Evolutionary conservation across 306 rosid genomes (phyloP), one percentile per base, ranked within the genome.

Genomic region (Sphenostylis stenocarpa): DNA sequence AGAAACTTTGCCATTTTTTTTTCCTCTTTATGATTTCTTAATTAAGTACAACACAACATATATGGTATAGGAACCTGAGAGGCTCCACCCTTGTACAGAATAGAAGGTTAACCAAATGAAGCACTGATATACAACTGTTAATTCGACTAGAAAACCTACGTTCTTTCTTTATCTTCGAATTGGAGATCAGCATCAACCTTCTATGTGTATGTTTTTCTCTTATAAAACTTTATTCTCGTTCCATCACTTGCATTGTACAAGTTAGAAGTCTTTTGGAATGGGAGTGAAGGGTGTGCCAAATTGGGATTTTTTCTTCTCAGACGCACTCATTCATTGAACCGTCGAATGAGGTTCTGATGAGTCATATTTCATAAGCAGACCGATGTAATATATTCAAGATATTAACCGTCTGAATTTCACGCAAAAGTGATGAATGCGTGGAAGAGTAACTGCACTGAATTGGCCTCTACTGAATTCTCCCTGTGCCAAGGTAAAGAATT

Each of bases 151-250:
- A 52, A 52, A 52, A 29, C 60, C 60, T 21, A 55, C 31, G 21
- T 55, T 55, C 15, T 36, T 70, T 71, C 77, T 72, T 71, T 44
- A 55, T 73, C 61, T 62, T 64, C n/a, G 3, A 57, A 47, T 43
- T 14, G 34, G 15, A 67, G 28, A 58, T 29, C 66, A 58, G 9
- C 29, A 57, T 7, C 33, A 36, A 39, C 52, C 7, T 66, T 24
- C 12, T 20, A 20, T 20, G 2, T 34, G 6, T 24, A 1, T 4
- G 19, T 34, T 47, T 31, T 34, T 52, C 26, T 52, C 3, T 16
- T 13, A 7, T 9, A 7, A 6, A 23, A 16, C 15, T 66, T 76
- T 77, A 67, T 67, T 67, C 23, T 55, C 11, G 4, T 17, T 52
- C 62, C 41, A 34, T 53, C 73, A 48, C 15, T 34, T 41, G 78